Conservation (phyloP, 192 early-diverging fungal genomes). For the Backusella mclennaniae region DNA sequence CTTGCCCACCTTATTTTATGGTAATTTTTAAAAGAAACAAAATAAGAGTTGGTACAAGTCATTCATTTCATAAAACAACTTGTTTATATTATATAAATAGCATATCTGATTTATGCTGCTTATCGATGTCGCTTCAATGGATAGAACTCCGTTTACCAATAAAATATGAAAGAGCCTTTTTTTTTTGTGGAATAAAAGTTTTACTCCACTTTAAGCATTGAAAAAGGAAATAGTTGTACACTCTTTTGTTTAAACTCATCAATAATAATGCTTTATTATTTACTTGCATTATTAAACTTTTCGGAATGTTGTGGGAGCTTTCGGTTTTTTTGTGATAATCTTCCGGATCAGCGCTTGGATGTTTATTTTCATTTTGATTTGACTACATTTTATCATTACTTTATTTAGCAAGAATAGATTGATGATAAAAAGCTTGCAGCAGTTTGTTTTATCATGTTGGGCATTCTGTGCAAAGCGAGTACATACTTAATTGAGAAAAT, state of each 20-base stretch:
- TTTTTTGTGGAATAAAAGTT: not conserved
- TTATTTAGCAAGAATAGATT: not conserved
- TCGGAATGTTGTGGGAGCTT: not conserved
- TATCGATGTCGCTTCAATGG: not conserved
- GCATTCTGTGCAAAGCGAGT: no score
- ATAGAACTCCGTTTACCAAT: not conserved
- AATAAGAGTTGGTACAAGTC: not conserved
- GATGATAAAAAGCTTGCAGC: no score
- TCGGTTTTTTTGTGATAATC: not conserved
- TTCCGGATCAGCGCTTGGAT: not conserved
- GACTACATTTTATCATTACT: not conserved
- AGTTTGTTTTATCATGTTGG: no score
- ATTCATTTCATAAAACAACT: not conserved
- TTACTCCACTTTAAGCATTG: not conserved
- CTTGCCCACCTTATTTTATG: not conserved
- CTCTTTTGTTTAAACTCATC: not conserved
- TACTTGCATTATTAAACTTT: slow-evolving; percentile 3
- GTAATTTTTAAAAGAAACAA: not conserved
- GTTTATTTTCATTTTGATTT: not conserved
- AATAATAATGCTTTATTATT: not conserved
- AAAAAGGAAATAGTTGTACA: not conserved
- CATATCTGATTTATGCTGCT: not conserved
- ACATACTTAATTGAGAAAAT: no score
- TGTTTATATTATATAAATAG: not conserved
- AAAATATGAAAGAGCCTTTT: not conserved